phyloP scores from a whole-genome alignment of 2,329 filamentous ascomycete genomes.

The Gremmenia infestans region DNA sequence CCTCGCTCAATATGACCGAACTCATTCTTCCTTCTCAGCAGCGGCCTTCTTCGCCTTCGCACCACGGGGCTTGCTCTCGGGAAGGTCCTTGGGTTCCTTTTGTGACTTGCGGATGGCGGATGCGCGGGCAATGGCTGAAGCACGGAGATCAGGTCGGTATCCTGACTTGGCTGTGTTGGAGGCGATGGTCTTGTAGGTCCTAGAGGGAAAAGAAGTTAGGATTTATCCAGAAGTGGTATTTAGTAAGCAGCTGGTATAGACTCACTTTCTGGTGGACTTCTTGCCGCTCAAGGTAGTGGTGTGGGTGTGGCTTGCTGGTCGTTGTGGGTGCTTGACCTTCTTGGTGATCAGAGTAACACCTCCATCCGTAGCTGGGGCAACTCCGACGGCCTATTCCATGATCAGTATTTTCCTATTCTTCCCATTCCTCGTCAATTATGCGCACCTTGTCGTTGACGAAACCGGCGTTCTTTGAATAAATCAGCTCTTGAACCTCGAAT shows the following conservation, averaged over 20 bases:
- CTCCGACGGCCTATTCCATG: slow-evolving; percentile 63
- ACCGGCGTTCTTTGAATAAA: slow-evolving; percentile 68
- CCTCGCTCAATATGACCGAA: slow-evolving; percentile 7
- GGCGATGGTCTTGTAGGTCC: slow-evolving; percentile 86
- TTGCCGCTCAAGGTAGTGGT: slow-evolving; percentile 65
- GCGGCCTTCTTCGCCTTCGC: slow-evolving; percentile 71
- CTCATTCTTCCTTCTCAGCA: slow-evolving; percentile 42
- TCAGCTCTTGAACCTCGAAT: slow-evolving; percentile 10
- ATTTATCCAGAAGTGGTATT: neutral
- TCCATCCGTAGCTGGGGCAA: slow-evolving; percentile 70
- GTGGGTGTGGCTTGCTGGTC: slow-evolving; percentile 64
- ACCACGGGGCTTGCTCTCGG: slow-evolving; percentile 72
- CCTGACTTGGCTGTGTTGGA: slow-evolving; percentile 74
- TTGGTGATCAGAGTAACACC: slow-evolving; percentile 80
- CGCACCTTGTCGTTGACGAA: slow-evolving; percentile 90
- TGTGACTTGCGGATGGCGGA: slow-evolving; percentile 79
- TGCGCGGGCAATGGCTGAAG: slow-evolving; percentile 77
- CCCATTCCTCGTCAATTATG: slow-evolving; percentile 9
- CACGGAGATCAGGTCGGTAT: slow-evolving; percentile 78
- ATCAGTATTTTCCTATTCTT: slow-evolving; percentile 17
- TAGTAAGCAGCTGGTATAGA: slow-evolving; percentile 20
- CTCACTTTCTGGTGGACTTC: slow-evolving; percentile 77
- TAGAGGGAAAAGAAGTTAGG: slow-evolving; percentile 34
- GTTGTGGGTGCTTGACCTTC: slow-evolving; percentile 66
- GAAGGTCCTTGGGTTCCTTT: slow-evolving; percentile 69